Percentiles rank a stretch among this genome's conserved stretches.
phyloP scores from a whole-genome alignment of 2,329 filamentous ascomycete species.

The Plectosphaerella sp. region DNA sequence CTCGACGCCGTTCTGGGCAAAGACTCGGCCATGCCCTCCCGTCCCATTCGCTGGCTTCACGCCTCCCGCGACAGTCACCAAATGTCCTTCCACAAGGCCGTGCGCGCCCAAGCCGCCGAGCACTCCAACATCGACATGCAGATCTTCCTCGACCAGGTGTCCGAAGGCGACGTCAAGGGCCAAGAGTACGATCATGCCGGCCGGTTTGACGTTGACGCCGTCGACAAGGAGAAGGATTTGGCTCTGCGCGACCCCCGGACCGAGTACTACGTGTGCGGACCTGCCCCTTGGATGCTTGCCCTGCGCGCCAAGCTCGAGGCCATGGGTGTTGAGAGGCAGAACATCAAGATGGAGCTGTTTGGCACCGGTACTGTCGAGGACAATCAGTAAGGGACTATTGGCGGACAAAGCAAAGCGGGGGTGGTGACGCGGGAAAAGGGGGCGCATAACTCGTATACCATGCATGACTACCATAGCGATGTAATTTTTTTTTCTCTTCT shows the following conservation, averaged over 20 bases:
- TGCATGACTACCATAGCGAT: no score
- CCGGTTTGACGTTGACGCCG: conserved; percentile 50
- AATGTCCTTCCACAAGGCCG: conserved; percentile 51
- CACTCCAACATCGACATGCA: conserved; percentile 44
- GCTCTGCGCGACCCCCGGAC: conserved; percentile 48
- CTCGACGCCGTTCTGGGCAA: conserved; percentile 45
- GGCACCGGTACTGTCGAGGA: conserved; percentile 44
- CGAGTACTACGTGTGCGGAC: conserved; percentile 70
- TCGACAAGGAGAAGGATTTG: conserved; percentile 50
- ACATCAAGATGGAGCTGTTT: conserved; percentile 65
- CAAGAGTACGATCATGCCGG: conserved; percentile 56
- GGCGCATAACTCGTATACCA: no score
- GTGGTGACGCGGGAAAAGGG: no score
- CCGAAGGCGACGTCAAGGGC: conserved; percentile 38
- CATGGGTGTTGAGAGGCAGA: conserved; percentile 51
- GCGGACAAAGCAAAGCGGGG: not conserved
- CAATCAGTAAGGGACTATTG: not conserved
- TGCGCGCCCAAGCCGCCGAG: conserved; percentile 36
- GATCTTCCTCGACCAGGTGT: conserved; percentile 53
- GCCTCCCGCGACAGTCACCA: conserved; percentile 44
- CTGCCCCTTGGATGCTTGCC: conserved; percentile 64
- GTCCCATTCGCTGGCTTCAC: conserved; percentile 61
- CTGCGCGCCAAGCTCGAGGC: conserved; percentile 46
- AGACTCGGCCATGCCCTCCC: conserved; percentile 17
- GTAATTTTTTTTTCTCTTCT: no score